Evolutionary conservation across 2,329 filamentous ascomycete species (phyloP), one percentile per base, ranked within the genome.

Genomic region (Fusarium metavorans): DNA sequence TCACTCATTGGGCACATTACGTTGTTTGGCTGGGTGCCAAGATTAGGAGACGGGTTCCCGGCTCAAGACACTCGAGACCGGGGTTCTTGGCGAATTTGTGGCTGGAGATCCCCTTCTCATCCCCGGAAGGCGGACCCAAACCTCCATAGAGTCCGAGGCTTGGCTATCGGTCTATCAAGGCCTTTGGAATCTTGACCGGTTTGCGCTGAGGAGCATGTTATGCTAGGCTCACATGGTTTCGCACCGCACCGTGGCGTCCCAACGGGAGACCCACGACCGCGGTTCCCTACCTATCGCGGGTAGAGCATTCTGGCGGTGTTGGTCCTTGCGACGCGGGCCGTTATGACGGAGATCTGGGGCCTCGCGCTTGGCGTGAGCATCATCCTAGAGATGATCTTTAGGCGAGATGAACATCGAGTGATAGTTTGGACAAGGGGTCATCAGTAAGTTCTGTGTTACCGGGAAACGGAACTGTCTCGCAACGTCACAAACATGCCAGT

Each of bases 401-500:
- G 35, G 41, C 34, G 34, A 35, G 50, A 35, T 60, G 11, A 32
- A 54, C 43, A 45, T 27, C 25, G 20, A 59, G 62, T 57, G 41
- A 45, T 54, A 25, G n/a, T 23, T 41, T 9, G 18, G 18, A 27
- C 34, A 41, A 56, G 37, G 64, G 62, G 60, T 63, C 35, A 56
- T 60, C 52, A 27, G 25, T 35, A 32, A 52, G 18, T 25, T 16
- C 11, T 54, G 27, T 61, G 63, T 70, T 64, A 62, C 72, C 27
- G 62, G 32, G 41, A n/a, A 66, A 64, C 34, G 59, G 57, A 67
- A 57, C 23, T 57, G 41, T 41, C 45, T 23, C 34, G 32, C 63
- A 69, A 62, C 65, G 65, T 72, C 72, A 75, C 64, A 64, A 58
- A 39, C 37, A 70, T 74, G 32, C 58, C 60, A 54, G 7, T 16